These are phyloP conservation scores for Chlorencoelia australis DNA, from an alignment of 2,329 filamentous ascomycete species.

Conservation along the genomic window DNA sequence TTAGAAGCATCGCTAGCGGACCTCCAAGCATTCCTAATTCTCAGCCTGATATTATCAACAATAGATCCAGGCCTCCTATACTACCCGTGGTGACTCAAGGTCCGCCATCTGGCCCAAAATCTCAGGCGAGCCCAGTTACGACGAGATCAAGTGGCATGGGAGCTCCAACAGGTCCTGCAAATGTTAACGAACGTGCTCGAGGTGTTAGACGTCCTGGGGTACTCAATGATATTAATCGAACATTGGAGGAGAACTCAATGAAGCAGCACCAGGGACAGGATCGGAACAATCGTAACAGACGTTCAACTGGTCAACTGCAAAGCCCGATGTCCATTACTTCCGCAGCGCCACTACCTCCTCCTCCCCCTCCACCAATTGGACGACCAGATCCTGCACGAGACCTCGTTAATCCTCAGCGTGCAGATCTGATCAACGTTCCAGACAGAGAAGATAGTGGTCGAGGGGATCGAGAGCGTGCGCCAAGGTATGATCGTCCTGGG, in stretches of 20 bases:
- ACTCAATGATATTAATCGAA: slow-evolving; percentile 41
- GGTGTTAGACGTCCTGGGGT: slow-evolving; percentile 43
- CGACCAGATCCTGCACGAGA: slow-evolving; percentile 18
- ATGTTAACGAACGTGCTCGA: slow-evolving; percentile 23
- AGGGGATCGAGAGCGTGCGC: slow-evolving; percentile 22
- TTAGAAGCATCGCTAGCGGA: slow-evolving; percentile 19
- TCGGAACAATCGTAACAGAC: slow-evolving; percentile 24
- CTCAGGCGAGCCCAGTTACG: slow-evolving; percentile 19
- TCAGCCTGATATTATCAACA: slow-evolving; percentile 25
- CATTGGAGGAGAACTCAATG: slow-evolving; percentile 36
- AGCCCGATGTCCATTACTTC: slow-evolving; percentile 39
- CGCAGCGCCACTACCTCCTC: slow-evolving; percentile 42
- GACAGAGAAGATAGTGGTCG: slow-evolving; percentile 12
- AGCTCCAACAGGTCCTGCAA: slow-evolving; percentile 27
- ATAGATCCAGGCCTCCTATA: slow-evolving; percentile 25
- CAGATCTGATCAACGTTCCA: slow-evolving; percentile 19
- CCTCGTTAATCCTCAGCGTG: slow-evolving; percentile 20
- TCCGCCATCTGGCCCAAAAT: slow-evolving; percentile 25
- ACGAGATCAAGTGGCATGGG: slow-evolving; percentile 19
- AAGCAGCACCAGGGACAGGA: slow-evolving; percentile 32
- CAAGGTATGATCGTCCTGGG: slow-evolving; percentile 23
- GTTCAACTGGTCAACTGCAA: slow-evolving; percentile 37
- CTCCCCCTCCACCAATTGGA: slow-evolving; percentile 33
- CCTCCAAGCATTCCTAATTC: slow-evolving; percentile 21
- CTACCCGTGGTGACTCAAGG: slow-evolving; percentile 20